Evolutionary conservation across 768 basidiomycete genomes (phyloP).

Genomic region (Lentinula sp.): DNA sequence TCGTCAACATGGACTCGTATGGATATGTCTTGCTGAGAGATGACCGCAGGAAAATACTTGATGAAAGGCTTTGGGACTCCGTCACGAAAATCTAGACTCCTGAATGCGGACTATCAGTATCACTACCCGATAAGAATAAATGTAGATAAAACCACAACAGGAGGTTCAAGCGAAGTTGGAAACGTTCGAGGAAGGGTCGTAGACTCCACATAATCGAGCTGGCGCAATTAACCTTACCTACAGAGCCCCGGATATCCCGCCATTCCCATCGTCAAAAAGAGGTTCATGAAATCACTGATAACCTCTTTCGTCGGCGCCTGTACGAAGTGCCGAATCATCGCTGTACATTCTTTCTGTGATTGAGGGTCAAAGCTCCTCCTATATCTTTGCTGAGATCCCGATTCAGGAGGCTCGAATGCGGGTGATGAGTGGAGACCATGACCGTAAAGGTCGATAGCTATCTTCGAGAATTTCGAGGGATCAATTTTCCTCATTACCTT

Average conservation of each 20-base stretch:
- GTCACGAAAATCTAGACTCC: background rate
- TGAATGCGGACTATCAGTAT: background rate
- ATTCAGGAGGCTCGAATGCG: background rate
- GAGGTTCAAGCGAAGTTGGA: no score
- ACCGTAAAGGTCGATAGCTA: slow-evolving; percentile 5
- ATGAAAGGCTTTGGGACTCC: slow-evolving; percentile 1
- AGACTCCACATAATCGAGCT: no score
- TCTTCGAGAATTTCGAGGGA: background rate
- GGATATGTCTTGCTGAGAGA: background rate
- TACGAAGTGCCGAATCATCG: slow-evolving; percentile 2
- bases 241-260: background rate
- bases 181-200: no score
- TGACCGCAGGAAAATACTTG: background rate
- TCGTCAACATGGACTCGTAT: background rate
- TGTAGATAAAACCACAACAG: no score
- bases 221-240: background rate
- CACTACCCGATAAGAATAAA: no score
- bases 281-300: background rate
- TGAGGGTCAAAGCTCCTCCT: background rate
- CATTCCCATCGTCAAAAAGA: background rate
- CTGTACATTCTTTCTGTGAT: slow-evolving; percentile 1
- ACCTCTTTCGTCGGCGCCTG: background rate
- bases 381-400: background rate
- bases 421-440: background rate
- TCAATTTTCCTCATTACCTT: slow-evolving; percentile 3